A percentile compares a stretch with the other conserved stretches of the same genome.
These are phyloP conservation scores for Aureobasidium sp. DNA, from an alignment of 2,329 filamentous ascomycete genomes.

Conservation along the genomic window DNA sequence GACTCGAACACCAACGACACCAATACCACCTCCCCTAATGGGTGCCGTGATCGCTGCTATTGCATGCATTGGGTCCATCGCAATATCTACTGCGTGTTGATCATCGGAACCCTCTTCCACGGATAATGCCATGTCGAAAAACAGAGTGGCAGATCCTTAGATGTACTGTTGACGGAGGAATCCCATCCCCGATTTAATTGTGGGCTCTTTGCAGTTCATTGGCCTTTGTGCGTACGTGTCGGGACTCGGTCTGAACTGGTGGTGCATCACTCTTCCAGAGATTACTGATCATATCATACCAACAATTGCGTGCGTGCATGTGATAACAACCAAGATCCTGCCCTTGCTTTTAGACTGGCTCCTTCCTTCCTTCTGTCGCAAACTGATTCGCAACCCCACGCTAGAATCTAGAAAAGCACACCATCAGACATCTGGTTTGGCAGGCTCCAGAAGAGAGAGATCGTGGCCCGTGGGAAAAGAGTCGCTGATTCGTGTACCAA, in stretches of 20 bases:
- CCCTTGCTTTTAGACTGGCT: not conserved
- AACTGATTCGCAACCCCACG: not conserved
- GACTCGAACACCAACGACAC: not conserved
- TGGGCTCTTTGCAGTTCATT: not conserved
- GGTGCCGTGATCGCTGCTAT: not conserved
- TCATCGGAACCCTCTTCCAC: not conserved
- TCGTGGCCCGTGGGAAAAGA: not conserved
- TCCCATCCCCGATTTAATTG: not conserved
- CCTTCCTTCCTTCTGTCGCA: not conserved
- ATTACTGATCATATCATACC: not conserved
- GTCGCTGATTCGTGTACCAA: not conserved
- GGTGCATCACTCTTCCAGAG: not conserved
- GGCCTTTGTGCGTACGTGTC: not conserved
- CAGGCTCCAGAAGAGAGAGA: not conserved
- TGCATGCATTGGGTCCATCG: not conserved
- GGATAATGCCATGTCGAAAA: not conserved
- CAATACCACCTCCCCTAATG: not conserved
- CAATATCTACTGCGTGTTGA: not conserved
- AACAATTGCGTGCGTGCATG: not conserved
- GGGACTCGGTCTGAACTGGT: not conserved
- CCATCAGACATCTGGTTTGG: not conserved
- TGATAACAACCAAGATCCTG: not conserved
- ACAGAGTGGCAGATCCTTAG: not conserved
- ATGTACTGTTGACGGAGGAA: not conserved
- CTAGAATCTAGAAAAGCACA: not conserved